phyloP scores from a whole-genome alignment of 352 stramenopile genomes.

The Plasmopara muralis region DNA sequence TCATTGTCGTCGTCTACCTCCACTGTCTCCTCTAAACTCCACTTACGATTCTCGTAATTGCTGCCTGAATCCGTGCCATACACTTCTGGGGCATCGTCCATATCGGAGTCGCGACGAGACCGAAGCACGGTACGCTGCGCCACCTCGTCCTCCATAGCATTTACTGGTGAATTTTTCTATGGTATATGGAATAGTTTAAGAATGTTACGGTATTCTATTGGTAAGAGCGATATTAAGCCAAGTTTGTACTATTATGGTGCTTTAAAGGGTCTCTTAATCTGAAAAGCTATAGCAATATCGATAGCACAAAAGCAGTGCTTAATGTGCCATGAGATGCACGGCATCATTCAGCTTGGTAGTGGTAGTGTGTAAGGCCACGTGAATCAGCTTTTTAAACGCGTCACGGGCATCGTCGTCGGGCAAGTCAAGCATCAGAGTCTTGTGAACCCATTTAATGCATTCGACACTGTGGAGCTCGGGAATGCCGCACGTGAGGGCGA shows the following conservation, averaged over 20 bases:
- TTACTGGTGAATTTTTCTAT: too few relatives aligned
- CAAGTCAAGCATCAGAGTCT: constrained; percentile 72
- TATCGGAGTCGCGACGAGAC: constrained; percentile 50
- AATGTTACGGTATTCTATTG: too few relatives aligned
- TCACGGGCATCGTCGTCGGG: constrained; percentile 51
- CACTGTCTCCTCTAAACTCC: constrained; percentile 79
- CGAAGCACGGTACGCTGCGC: constrained; percentile 40
- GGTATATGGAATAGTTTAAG: constrained; percentile 2
- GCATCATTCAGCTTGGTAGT: constrained; percentile 81
- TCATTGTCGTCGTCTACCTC: constrained; percentile 67
- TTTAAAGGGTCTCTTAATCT: too few relatives aligned
- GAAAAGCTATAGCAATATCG: too few relatives aligned
- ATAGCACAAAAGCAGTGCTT: neutral
- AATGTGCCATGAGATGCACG: constrained; percentile 82
- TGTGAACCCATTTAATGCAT: constrained; percentile 77
- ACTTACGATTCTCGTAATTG: constrained; percentile 82
- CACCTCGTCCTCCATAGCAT: constrained; percentile 21
- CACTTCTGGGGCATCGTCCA: constrained; percentile 32
- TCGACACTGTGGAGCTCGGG: constrained; percentile 62
- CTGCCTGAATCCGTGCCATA: constrained; percentile 37
- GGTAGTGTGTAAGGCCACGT: constrained; percentile 64
- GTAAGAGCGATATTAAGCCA: too few relatives aligned
- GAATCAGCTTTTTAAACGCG: constrained; percentile 73
- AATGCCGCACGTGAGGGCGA: constrained; percentile 74
- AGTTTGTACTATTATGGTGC: too few relatives aligned